Evolutionary conservation across 1,284 basidiomycete species (phyloP).

Genomic region (Ustilago nuda): DNA sequence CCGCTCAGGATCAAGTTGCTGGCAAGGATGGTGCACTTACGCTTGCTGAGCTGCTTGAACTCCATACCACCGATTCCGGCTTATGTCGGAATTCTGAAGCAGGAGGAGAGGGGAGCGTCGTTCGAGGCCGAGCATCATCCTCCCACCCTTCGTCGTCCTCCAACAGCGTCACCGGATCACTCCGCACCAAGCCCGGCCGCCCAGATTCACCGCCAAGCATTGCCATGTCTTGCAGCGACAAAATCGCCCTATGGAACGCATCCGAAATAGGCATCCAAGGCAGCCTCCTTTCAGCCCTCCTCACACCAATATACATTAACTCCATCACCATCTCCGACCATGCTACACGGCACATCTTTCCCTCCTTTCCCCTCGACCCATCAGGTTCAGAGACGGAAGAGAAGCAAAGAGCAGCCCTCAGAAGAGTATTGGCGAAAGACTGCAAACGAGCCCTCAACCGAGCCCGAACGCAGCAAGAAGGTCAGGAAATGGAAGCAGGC

Average conservation of each 20-base stretch:
- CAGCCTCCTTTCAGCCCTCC: constrained; percentile 33
- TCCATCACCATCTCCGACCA: constrained; percentile 41
- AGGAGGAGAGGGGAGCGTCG: not conserved
- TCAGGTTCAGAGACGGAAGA: not conserved
- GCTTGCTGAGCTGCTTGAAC: constrained; percentile 13
- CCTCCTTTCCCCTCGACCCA: constrained; percentile 11
- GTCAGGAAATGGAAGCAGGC: not conserved
- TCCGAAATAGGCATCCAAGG: constrained; percentile 53
- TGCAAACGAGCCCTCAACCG: constrained; percentile 22
- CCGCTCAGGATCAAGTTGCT: constrained; percentile 29
- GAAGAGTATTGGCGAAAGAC: constrained; percentile 9
- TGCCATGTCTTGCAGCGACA: constrained; percentile 59
- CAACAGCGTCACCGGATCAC: not conserved
- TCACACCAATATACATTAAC: constrained; percentile 40
- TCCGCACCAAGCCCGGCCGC: constrained; percentile 58
- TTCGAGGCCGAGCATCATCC: constrained; percentile 31
- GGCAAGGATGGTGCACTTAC: not conserved
- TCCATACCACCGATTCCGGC: not conserved
- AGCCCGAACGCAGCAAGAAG: not conserved
- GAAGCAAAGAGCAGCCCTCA: constrained; percentile 18
- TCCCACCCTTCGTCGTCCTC: not conserved
- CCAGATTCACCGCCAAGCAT: constrained; percentile 54
- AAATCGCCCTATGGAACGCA: constrained; percentile 52
- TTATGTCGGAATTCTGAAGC: not conserved
- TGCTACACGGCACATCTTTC: constrained; percentile 33